phyloP scores from a whole-genome alignment of 768 basidiomycete species.

The Kondoa subrosea region DNA sequence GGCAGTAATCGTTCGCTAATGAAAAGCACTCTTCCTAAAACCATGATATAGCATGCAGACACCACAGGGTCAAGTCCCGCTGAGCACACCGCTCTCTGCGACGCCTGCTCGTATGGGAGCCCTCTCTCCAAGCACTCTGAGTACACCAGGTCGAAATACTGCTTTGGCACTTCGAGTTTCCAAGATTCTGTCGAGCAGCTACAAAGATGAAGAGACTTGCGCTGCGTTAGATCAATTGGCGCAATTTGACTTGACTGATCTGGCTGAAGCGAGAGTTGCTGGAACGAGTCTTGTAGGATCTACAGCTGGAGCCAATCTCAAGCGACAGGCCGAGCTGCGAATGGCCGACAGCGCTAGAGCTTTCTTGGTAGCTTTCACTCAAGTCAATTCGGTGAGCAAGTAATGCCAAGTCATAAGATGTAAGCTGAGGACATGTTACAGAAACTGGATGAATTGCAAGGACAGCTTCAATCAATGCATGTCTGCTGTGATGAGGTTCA shows the following conservation, averaged over 20 bases:
- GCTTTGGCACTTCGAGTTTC: conserved; percentile 21
- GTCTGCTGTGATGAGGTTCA: conserved; percentile 25
- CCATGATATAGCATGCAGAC: not conserved
- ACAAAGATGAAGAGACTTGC: conserved; percentile 22
- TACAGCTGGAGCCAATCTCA: not conserved
- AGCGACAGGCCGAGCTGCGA: conserved; percentile 57
- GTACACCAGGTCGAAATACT: not conserved
- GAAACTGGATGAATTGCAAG: conserved; percentile 69
- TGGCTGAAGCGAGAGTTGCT: not conserved
- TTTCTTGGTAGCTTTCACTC: conserved; percentile 67
- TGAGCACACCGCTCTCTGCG: not conserved
- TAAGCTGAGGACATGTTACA: conserved; percentile 35
- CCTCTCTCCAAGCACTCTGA: not conserved
- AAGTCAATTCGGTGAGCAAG: conserved; percentile 61
- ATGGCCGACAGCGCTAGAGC: conserved; percentile 62
- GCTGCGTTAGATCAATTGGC: conserved; percentile 25
- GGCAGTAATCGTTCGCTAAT: no score
- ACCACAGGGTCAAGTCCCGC: not conserved
- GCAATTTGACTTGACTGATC: conserved; percentile 14
- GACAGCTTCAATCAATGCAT: conserved; percentile 64
- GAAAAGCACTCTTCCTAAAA: no score
- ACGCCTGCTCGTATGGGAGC: not conserved
- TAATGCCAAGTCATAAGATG: not conserved
- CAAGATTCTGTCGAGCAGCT: conserved; percentile 23
- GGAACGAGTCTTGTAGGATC: not conserved